Percentiles rank a stretch among this genome's conserved stretches.
These are phyloP conservation scores for Spiraea crenata DNA, from an alignment of 331 rosid species.

Conservation along the genomic window DNA sequence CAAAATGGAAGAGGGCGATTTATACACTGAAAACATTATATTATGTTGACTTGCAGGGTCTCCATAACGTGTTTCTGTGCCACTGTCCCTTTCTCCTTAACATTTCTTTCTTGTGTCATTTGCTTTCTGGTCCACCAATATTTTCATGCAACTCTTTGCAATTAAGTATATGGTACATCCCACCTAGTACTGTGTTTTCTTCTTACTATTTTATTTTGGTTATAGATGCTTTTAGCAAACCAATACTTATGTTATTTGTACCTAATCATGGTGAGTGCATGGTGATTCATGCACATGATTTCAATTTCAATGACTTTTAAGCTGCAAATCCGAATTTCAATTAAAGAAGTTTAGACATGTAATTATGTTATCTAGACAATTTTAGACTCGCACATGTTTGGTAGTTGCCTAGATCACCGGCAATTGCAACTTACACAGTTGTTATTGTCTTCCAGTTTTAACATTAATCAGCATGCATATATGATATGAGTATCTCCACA, in stretches of 20 bases:
- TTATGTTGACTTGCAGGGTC: no score
- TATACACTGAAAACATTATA: no score
- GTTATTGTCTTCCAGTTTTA: not conserved
- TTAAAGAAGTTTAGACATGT: not conserved
- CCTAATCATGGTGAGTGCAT: not conserved
- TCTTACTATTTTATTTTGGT: no score
- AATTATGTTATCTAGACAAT: not conserved
- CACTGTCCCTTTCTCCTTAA: not conserved
- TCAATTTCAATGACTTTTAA: not conserved
- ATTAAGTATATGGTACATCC: not conserved
- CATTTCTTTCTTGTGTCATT: not conserved
- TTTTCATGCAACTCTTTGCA: not conserved
- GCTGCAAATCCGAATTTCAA: not conserved
- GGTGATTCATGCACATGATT: not conserved
- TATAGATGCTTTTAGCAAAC: not conserved
- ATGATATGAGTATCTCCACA: no score
- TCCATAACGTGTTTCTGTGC: not conserved
- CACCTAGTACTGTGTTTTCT: no score
- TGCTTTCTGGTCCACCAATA: not conserved
- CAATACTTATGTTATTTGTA: not conserved
- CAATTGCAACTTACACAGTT: not conserved
- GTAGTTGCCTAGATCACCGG: conserved; percentile 4
- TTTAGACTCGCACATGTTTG: not conserved
- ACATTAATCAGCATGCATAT: not conserved
- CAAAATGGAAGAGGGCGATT: no score